Conservation (phyloP, 495 filamentous ascomycete genomes). For the Penicillium argentinense region DNA sequence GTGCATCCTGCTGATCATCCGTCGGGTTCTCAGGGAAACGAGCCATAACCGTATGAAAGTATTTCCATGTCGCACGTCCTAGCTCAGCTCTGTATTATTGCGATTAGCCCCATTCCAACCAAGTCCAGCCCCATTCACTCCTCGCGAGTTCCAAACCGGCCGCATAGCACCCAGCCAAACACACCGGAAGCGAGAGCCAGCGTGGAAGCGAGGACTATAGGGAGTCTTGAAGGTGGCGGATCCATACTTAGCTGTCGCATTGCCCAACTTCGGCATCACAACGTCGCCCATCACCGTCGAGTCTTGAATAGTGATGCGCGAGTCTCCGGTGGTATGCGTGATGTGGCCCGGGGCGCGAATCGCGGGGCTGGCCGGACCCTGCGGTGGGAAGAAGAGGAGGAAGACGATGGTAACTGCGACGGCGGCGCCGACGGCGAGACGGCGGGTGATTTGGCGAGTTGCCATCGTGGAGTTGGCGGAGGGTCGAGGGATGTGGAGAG, state of each 20-base stretch:
- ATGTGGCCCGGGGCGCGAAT: constrained; percentile 46
- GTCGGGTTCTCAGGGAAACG: constrained; percentile 87
- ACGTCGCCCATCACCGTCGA: constrained; percentile 68
- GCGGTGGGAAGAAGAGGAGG: constrained; percentile 41
- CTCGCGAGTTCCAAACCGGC: too few species aligned
- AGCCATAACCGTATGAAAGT: constrained; percentile 94
- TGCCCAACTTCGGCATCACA: constrained; percentile 87
- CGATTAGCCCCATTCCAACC: not conserved
- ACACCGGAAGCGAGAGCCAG: too few species aligned
- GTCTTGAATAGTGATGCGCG: constrained; percentile 29
- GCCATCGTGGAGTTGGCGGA: constrained; percentile 29
- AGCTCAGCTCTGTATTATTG: constrained; percentile 68
- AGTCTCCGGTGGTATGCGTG: constrained; percentile 24
- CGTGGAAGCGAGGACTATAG: too few species aligned
- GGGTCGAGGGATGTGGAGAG: not conserved
- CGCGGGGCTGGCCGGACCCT: constrained; percentile 42
- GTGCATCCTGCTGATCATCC: constrained; percentile 75
- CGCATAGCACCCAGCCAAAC: too few species aligned
- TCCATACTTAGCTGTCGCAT: constrained; percentile 74
- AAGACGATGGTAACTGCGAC: constrained; percentile 38
- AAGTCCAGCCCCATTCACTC: too few species aligned
- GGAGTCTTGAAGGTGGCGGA: too few species aligned
- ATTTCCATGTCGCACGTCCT: constrained; percentile 85
- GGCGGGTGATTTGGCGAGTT: constrained; percentile 43
- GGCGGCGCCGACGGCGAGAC: constrained; percentile 37